phyloP scores from a whole-genome alignment of 1,139 yeast species.

The Debaryomyces singareniensis region DNA sequence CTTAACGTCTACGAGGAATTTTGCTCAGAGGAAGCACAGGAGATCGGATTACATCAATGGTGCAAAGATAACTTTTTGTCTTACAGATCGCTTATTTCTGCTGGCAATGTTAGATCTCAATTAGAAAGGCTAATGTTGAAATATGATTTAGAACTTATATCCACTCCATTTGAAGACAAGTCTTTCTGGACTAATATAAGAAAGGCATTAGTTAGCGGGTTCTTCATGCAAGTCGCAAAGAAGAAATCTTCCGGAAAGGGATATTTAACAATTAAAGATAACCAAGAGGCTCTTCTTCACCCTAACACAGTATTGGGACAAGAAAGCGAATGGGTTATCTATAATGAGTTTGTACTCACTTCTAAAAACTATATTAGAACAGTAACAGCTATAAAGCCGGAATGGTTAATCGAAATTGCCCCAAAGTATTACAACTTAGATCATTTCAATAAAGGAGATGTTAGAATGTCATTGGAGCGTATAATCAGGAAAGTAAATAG shows the following conservation, averaged over 20 bases:
- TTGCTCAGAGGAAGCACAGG: conserved; percentile 61
- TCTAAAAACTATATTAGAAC: conserved; percentile 91
- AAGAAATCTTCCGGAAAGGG: conserved; percentile 66
- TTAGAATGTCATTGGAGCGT: conserved; percentile 70
- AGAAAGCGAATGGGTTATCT: conserved; percentile 88
- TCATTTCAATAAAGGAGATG: conserved; percentile 78
- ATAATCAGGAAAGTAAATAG: conserved; percentile 47
- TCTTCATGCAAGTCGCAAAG: conserved; percentile 97
- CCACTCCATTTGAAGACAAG: conserved; percentile 66
- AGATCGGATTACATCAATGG: conserved; percentile 67
- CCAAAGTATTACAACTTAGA: conserved; percentile 77
- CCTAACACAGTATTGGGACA: conserved; percentile 86
- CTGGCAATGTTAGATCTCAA: conserved; percentile 81
- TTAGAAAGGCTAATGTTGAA: conserved; percentile 77
- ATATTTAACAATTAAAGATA: conserved; percentile 86
- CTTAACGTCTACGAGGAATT: conserved; percentile 86
- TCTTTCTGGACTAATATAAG: conserved; percentile 69
- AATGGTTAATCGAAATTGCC: conserved; percentile 83
- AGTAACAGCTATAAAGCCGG: conserved; percentile 87
- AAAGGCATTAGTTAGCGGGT: conserved; percentile 86
- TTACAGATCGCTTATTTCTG: conserved; percentile 74
- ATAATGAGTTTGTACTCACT: conserved; percentile 92
- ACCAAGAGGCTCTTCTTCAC: conserved; percentile 90
- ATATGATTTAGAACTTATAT: conserved; percentile 64
- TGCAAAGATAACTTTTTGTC: conserved; percentile 86